Percentiles rank a stretch among this genome's conserved stretches.
Evolutionary conservation across 192 early-diverging fungal genomes (phyloP).

Genomic region (Linnemannia zychae): DNA sequence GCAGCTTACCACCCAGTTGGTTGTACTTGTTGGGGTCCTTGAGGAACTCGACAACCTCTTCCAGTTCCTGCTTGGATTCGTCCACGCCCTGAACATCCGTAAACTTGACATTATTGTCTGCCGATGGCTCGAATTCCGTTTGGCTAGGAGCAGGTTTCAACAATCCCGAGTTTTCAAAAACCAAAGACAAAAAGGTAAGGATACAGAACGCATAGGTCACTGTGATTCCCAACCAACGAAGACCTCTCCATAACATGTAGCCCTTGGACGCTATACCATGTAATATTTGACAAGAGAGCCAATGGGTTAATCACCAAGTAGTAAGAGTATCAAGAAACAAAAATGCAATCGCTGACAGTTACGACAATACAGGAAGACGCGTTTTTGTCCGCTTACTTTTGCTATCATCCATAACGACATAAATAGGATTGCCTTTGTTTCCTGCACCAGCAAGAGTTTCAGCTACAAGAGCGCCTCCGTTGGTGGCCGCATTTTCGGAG

Average conservation of each 20-base stretch:
- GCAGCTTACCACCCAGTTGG: constrained; percentile 93
- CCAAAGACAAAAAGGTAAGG: constrained; percentile 75
- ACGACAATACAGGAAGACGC: too few species aligned
- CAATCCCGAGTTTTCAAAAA: constrained; percentile 78
- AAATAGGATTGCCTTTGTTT: constrained; percentile 71
- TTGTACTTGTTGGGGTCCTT: constrained; percentile 93
- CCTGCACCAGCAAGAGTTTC: constrained; percentile 53
- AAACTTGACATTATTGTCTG: constrained; percentile 81
- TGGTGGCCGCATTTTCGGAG: constrained; percentile 24
- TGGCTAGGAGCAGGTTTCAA: constrained; percentile 72
- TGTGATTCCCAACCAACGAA: constrained; percentile 72
- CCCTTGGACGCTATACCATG: constrained; percentile 56
- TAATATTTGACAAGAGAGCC: background rate
- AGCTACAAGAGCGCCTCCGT: constrained; percentile 42
- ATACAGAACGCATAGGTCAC: constrained; percentile 79
- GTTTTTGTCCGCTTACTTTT: constrained; percentile 26
- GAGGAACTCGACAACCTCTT: constrained; percentile 96
- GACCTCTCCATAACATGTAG: constrained; percentile 69
- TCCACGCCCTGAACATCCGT: constrained; percentile 97
- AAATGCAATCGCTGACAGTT: too few species aligned
- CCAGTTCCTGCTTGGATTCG: constrained; percentile 97
- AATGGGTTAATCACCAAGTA: background rate
- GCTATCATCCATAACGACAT: constrained; percentile 73
- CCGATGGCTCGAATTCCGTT: constrained; percentile 70
- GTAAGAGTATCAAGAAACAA: background rate